Percentiles rank a stretch among this genome's conserved stretches.
Evolutionary conservation across 2,329 filamentous ascomycete species (phyloP).

Genomic region (Xylaria sp.): DNA sequence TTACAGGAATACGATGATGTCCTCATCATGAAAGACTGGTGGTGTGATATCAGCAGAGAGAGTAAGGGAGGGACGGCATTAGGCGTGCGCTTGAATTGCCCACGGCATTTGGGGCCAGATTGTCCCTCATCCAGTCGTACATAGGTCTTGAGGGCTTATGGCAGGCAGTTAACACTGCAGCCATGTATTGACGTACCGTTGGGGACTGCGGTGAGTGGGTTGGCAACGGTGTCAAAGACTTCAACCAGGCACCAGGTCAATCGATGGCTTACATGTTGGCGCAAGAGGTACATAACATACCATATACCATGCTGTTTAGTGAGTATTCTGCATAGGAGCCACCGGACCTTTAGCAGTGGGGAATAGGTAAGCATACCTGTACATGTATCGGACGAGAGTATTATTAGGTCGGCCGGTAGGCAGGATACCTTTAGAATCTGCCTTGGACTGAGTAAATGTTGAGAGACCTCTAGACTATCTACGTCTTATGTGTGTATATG

Average conservation of each 20-base stretch:
- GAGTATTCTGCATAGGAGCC: no score
- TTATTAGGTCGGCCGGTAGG: no score
- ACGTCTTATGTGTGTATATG: no score
- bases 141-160: no score
- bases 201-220: not conserved
- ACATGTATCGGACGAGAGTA: no score
- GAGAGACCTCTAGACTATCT: no score
- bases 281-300: not conserved
- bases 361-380: no score
- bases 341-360: no score
- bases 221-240: not conserved
- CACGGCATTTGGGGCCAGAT: constrained; percentile 14
- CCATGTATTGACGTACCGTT: not conserved
- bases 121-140: no score
- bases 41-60: constrained; percentile 20
- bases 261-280: not conserved
- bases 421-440: not conserved
- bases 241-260: not conserved
- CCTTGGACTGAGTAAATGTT: not conserved
- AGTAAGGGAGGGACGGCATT: constrained; percentile 1
- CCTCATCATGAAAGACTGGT: constrained; percentile 11
- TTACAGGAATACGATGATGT: constrained; percentile 18
- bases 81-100: constrained; percentile 11
- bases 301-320: no score
- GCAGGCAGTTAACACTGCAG: no score